A percentile compares a stretch with the other conserved stretches of the same genome.
phyloP scores from a whole-genome alignment of 2,329 filamentous ascomycete species.

The Plectosphaerella cucumerina region DNA sequence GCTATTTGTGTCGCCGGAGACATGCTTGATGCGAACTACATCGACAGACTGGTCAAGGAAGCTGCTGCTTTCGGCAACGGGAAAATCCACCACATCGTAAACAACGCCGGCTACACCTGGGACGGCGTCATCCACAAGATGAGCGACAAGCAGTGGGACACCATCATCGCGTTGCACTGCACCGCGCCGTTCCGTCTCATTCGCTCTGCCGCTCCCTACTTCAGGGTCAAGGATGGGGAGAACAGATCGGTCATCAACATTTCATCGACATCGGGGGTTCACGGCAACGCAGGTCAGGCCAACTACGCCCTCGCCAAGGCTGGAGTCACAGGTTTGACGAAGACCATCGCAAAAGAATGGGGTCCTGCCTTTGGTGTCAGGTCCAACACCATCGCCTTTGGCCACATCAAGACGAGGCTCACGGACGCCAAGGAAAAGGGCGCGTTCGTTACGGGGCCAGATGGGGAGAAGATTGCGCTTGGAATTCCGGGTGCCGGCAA shows the following conservation, averaged over 20 bases:
- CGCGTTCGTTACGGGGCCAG: constrained; percentile 71
- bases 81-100: constrained; percentile 88
- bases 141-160: constrained; percentile 88
- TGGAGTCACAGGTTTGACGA: constrained; percentile 76
- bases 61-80: constrained; percentile 77
- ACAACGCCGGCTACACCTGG: constrained; percentile 92
- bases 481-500: constrained; percentile 64
- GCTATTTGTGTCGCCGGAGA: constrained; percentile 75
- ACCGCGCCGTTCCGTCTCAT: constrained; percentile 84
- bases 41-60: constrained; percentile 66
- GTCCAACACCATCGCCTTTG: constrained; percentile 81
- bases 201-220: constrained; percentile 76
- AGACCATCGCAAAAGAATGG: constrained; percentile 88
- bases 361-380: constrained; percentile 78
- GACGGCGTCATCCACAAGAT: constrained; percentile 92
- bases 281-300: constrained; percentile 87
- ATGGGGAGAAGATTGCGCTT: constrained; percentile 69
- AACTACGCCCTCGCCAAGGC: constrained; percentile 88
- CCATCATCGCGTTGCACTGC: constrained; percentile 77
- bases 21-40: constrained; percentile 66
- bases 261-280: constrained; percentile 72
- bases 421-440: constrained; percentile 83
- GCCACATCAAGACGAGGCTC: constrained; percentile 73
- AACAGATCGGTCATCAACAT: constrained; percentile 80
- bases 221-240: constrained; percentile 80